phyloP scores from a whole-genome alignment of 1,284 basidiomycete genomes.

The Melampsora larici-populina region DNA sequence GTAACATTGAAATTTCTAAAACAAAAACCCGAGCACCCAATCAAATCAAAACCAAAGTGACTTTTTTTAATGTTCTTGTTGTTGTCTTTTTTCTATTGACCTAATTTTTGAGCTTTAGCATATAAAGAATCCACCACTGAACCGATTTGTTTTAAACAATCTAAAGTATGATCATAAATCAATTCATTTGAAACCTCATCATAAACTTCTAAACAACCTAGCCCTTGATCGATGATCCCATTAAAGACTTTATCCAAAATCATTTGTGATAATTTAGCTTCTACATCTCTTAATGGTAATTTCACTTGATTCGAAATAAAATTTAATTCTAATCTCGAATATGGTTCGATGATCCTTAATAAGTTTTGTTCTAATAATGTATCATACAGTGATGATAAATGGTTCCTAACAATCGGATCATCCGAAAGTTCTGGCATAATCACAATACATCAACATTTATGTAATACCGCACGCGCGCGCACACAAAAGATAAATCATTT shows the following conservation, averaged over 20 bases:
- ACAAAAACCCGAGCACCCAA: too few species aligned
- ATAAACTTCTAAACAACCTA: slow-evolving; percentile 68
- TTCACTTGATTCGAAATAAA: slow-evolving; percentile 85
- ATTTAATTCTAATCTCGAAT: slow-evolving; percentile 83
- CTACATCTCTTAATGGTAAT: slow-evolving; percentile 85
- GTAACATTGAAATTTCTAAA: too few species aligned
- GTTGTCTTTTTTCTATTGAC: slow-evolving; percentile 4
- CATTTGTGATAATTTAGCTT: slow-evolving; percentile 98
- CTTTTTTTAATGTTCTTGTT: too few species aligned
- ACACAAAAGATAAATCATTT: slow-evolving; percentile 47
- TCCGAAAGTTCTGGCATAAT: slow-evolving; percentile 75
- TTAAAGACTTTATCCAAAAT: slow-evolving; percentile 92
- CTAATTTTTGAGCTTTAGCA: slow-evolving; percentile 49
- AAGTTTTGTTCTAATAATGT: slow-evolving; percentile 93
- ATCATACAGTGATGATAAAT: slow-evolving; percentile 88
- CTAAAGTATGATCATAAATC: slow-evolving; percentile 51
- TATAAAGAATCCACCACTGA: slow-evolving; percentile 52
- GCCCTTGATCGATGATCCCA: slow-evolving; percentile 90
- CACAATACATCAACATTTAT: slow-evolving; percentile 10
- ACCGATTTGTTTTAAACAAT: slow-evolving; percentile 53
- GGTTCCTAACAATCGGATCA: slow-evolving; percentile 88
- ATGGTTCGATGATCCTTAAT: slow-evolving; percentile 89
- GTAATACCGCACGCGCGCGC: neutral
- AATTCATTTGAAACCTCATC: slow-evolving; percentile 50
- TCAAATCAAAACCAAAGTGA: too few species aligned